Percentiles rank a stretch among this genome's conserved stretches.
phyloP scores from a whole-genome alignment of 2,329 filamentous ascomycete genomes.

The Diaporthe australafricana region DNA sequence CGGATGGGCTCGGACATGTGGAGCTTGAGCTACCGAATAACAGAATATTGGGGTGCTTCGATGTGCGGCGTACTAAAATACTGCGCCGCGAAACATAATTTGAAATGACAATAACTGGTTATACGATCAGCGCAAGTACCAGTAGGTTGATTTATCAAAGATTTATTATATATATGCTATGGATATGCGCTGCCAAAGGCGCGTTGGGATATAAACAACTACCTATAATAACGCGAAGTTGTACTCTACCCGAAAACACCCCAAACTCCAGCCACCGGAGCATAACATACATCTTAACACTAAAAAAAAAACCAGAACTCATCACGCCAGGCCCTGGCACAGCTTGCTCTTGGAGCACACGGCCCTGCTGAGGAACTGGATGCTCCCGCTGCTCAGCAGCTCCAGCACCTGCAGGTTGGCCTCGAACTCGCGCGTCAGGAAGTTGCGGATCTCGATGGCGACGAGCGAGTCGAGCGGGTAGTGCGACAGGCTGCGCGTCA shows the following conservation, averaged over 20 bases:
- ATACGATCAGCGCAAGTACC: no score
- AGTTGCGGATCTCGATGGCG: conserved; percentile 47
- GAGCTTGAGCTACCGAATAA: no score
- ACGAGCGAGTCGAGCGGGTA: conserved; percentile 46
- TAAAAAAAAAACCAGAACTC: no score
- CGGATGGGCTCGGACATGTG: no score
- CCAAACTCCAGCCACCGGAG: neutral
- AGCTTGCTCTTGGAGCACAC: conserved; percentile 61
- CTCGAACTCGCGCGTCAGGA: conserved; percentile 58
- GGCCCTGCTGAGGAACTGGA: conserved; percentile 59
- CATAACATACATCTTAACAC: neutral
- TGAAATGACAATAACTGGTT: no score
- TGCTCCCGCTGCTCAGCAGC: conserved; percentile 62
- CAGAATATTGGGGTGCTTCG: no score
- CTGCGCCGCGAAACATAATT: no score
- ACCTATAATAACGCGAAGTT: neutral
- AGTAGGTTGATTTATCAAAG: no score
- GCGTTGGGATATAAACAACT: neutral
- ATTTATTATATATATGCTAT: neutral
- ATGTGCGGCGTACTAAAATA: no score
- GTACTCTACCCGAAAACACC: no score
- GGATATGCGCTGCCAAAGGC: neutral
- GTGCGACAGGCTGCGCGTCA: conserved; percentile 42
- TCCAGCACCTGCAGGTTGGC: conserved; percentile 67
- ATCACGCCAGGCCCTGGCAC: neutral